phyloP scores from a whole-genome alignment of 2,329 filamentous ascomycete genomes.

The Claviceps capensis region DNA sequence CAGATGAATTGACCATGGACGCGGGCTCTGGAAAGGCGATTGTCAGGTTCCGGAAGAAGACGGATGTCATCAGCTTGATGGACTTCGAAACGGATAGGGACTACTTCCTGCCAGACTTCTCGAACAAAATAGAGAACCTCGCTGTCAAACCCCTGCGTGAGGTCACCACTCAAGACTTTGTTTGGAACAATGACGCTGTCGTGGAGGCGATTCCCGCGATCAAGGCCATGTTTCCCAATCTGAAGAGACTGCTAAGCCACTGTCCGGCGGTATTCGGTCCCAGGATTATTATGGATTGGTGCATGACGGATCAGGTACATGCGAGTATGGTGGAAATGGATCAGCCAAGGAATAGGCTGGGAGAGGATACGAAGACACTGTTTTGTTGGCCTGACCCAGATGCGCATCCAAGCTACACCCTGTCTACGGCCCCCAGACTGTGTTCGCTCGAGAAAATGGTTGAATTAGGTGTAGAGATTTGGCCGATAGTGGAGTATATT shows the following conservation, averaged over 20 bases:
- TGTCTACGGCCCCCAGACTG: slow-evolving; percentile 9
- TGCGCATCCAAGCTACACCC: slow-evolving; percentile 16
- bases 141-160: slow-evolving; percentile 10
- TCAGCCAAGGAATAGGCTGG: slow-evolving; percentile 12
- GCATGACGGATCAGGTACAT: slow-evolving; percentile 16
- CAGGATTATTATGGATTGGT: slow-evolving; percentile 14
- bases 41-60: slow-evolving; percentile 17
- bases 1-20: slow-evolving; percentile 14
- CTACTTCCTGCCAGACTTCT: slow-evolving; percentile 14
- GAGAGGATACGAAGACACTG: slow-evolving; percentile 13
- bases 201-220: neutral
- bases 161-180: neutral
- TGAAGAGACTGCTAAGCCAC: slow-evolving; percentile 16
- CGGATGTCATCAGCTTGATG: slow-evolving; percentile 18
- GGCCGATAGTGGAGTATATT: slow-evolving; percentile 10
- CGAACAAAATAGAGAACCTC: slow-evolving; percentile 16
- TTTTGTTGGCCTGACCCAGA: slow-evolving; percentile 22
- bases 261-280: rapidly evolving
- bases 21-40: slow-evolving; percentile 11
- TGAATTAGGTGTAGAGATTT: slow-evolving; percentile 9
- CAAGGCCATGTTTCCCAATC: slow-evolving; percentile 9
- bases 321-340: slow-evolving; percentile 14
- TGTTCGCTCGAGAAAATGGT: neutral
- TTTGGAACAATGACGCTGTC: neutral
- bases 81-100: slow-evolving; percentile 2